These are phyloP conservation scores for Monosporascus ibericus DNA, from an alignment of 2,329 filamentous ascomycete genomes.

Conservation along the genomic window DNA sequence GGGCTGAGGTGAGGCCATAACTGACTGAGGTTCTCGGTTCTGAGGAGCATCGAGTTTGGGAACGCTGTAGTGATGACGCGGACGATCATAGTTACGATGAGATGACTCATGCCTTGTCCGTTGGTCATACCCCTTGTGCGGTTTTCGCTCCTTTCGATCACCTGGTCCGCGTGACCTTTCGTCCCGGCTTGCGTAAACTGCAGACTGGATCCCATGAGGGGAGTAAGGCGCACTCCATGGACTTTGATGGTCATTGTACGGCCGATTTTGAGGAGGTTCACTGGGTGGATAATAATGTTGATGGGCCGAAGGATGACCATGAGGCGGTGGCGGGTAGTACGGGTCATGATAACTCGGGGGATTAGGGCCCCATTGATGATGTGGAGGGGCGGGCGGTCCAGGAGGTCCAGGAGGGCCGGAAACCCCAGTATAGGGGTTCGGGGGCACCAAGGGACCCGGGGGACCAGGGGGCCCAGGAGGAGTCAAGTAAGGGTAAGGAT, in stretches of 20 bases:
- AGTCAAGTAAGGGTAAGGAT: neutral
- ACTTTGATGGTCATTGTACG: neutral
- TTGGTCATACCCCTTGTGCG: neutral
- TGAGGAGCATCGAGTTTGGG: neutral
- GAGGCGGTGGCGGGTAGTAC: neutral
- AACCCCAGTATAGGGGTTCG: neutral
- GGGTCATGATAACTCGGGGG: neutral
- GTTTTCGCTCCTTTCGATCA: neutral
- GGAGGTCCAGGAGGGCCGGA: neutral
- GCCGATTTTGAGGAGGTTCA: neutral
- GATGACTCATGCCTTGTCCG: neutral
- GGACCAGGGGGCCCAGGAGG: neutral
- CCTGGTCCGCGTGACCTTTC: neutral
- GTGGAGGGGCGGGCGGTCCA: neutral
- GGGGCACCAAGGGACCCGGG: neutral
- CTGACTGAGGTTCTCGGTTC: neutral
- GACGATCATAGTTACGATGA: neutral
- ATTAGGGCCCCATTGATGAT: neutral
- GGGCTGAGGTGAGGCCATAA: neutral
- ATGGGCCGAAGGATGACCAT: conserved; percentile 5
- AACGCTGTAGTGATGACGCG: neutral
- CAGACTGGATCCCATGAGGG: neutral
- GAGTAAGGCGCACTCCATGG: neutral
- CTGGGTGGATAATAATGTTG: conserved; percentile 3
- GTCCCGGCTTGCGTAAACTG: neutral